A percentile compares a stretch with the other conserved stretches of the same genome.
These are phyloP conservation scores for Aristolochia contorta DNA, from an alignment of 164 flowering plant genomes.

Conservation along the genomic window DNA sequence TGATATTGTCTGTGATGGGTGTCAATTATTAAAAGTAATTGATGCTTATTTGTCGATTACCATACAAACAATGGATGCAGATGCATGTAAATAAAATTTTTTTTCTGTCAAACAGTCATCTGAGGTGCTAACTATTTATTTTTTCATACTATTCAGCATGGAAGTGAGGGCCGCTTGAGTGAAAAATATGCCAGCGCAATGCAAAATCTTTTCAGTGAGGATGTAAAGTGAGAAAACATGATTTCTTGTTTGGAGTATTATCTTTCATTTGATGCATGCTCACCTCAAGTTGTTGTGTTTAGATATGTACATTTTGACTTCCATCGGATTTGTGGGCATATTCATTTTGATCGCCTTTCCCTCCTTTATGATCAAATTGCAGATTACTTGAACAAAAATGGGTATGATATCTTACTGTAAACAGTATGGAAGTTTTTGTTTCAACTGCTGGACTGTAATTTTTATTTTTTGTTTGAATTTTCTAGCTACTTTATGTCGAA, in stretches of 20 bases:
- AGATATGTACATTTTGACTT: constrained; percentile 96
- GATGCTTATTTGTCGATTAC: no score
- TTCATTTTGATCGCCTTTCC: constrained; percentile 85
- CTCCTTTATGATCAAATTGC: constrained; percentile 73
- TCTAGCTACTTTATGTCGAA: constrained; percentile 68
- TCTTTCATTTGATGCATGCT: constrained; percentile 6
- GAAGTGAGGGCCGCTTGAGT: constrained; percentile 79
- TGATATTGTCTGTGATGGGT: no score
- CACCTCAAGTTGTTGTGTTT: constrained; percentile 13
- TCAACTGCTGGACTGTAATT: background rate
- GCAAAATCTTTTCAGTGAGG: constrained; percentile 59
- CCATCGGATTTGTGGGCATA: constrained; percentile 83
- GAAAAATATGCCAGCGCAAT: constrained; percentile 64
- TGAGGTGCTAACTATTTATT: constrained; percentile 1
- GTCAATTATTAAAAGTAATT: no score
- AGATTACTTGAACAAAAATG: constrained; percentile 56
- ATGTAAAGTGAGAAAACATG: constrained; percentile 46
- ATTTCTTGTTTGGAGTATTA: background rate
- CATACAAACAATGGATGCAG: no score
- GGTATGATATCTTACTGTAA: constrained; percentile 31
- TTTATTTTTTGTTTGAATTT: background rate
- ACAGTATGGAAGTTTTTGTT: background rate
- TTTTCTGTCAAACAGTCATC: background rate
- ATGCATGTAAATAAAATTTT: background rate
- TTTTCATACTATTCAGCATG: constrained; percentile 50